A percentile compares a stretch with the other conserved stretches of the same genome.
phyloP scores from a whole-genome alignment of 2,329 filamentous ascomycete genomes.

The Diaporthe sp. region DNA sequence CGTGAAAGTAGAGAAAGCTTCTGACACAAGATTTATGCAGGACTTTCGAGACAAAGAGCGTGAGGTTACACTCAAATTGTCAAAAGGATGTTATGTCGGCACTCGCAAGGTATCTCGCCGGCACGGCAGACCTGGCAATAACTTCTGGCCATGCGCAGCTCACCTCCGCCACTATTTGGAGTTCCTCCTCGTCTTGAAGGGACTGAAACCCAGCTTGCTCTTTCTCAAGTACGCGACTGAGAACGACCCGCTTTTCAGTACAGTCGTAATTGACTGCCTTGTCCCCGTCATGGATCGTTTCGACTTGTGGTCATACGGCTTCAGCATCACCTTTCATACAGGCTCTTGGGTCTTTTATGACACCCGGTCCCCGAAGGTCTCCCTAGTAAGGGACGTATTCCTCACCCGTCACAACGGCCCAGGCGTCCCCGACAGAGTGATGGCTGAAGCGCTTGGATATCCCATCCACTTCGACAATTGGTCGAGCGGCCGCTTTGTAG shows the following conservation, averaged over 20 bases:
- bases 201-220: not conserved
- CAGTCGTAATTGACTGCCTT: not conserved
- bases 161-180: not conserved
- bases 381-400: not conserved
- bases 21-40: not conserved
- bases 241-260: not conserved
- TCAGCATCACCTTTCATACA: not conserved
- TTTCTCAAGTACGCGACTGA: not conserved
- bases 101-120: no score
- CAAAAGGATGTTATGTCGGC: not conserved
- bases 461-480: not conserved
- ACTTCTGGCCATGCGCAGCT: not conserved
- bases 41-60: not conserved
- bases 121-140: not conserved
- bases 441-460: not conserved
- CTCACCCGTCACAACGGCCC: not conserved
- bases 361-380: not conserved
- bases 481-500: fast-evolving
- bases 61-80: not conserved
- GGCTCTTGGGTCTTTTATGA: not conserved
- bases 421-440: not conserved
- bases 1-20: no score
- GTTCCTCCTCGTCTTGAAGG: not conserved
- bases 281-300: constrained; percentile 8
- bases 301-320: constrained; percentile 1